These are phyloP conservation scores for Pseudozyma pruni DNA, from an alignment of 1,284 basidiomycete species.

Conservation along the genomic window DNA sequence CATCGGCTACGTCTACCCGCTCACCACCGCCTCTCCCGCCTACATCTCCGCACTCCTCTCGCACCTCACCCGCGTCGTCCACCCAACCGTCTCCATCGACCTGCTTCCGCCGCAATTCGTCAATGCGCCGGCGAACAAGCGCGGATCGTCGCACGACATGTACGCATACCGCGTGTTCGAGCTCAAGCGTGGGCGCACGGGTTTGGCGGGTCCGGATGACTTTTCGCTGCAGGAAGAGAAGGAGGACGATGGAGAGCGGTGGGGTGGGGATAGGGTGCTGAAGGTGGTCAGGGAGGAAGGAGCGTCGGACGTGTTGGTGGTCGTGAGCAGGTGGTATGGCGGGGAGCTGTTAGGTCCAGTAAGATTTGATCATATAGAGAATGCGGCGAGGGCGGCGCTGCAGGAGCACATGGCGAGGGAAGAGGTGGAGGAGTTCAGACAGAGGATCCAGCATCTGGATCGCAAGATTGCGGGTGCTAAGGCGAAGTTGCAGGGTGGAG, in stretches of 20 bases:
- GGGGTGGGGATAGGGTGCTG: slow-evolving; percentile 58
- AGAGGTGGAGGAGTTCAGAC: slow-evolving; percentile 41
- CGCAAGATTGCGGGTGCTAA: slow-evolving; percentile 17
- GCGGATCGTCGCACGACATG: slow-evolving; percentile 63
- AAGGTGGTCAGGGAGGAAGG: slow-evolving; percentile 55
- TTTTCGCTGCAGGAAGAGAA: slow-evolving; percentile 58
- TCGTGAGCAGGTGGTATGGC: slow-evolving; percentile 74
- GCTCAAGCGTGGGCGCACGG: slow-evolving; percentile 58
- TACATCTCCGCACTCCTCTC: slow-evolving; percentile 49
- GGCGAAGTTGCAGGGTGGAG: neutral
- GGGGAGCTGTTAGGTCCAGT: slow-evolving; percentile 77
- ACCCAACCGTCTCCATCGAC: slow-evolving; percentile 52
- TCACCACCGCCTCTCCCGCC: slow-evolving; percentile 37
- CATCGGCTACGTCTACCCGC: slow-evolving; percentile 63
- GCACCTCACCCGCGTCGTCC: slow-evolving; percentile 60
- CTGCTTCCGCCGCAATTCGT: slow-evolving; percentile 57
- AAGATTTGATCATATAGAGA: slow-evolving; percentile 82
- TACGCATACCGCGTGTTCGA: slow-evolving; percentile 60
- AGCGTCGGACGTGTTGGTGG: slow-evolving; percentile 60
- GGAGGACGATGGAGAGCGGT: slow-evolving; percentile 65
- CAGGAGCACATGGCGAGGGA: slow-evolving; percentile 75
- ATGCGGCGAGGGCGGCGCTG: slow-evolving; percentile 79
- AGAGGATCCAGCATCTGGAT: slow-evolving; percentile 51
- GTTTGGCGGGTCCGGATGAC: slow-evolving; percentile 60
- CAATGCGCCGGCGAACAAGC: slow-evolving; percentile 43